Evolutionary conservation across 192 early-diverging fungal genomes (phyloP).

Genomic region (Physocladia obscura): DNA sequence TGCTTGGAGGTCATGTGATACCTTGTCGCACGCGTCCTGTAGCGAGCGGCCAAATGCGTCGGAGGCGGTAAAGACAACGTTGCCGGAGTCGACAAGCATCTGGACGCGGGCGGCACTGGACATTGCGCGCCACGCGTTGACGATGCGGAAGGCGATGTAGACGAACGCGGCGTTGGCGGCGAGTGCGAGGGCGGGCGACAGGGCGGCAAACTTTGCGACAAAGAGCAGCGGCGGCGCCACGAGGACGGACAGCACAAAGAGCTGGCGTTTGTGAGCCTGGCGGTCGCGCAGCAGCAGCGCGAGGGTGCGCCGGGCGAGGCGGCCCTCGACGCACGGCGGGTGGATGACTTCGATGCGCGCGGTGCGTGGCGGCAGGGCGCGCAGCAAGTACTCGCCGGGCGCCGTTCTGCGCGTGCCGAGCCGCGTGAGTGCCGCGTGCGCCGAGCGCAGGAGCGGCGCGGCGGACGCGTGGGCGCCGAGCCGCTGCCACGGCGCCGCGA

Average conservation of each 20-base stretch:
- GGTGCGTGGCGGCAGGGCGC: conserved; percentile 38
- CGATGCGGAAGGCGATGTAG: conserved; percentile 52
- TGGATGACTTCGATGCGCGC: conserved; percentile 46
- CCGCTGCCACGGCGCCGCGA: conserved; percentile 4
- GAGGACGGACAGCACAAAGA: conserved; percentile 37
- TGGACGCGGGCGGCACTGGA: conserved; percentile 33
- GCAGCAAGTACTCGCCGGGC: conserved; percentile 53
- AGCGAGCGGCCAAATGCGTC: conserved; percentile 31
- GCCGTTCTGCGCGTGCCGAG: conserved; percentile 38
- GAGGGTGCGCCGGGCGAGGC: conserved; percentile 31
- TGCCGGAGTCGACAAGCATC: conserved; percentile 30
- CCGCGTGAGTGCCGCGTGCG: conserved; percentile 32
- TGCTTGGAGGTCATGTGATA: background rate
- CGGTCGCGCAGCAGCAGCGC: conserved; percentile 16
- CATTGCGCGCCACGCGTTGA: conserved; percentile 34
- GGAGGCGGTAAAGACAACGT: conserved; percentile 38
- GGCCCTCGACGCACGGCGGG: conserved; percentile 31
- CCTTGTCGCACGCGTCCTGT: background rate
- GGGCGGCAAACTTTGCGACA: conserved; percentile 46
- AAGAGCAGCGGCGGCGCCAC: conserved; percentile 36
- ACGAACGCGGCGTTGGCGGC: conserved; percentile 47
- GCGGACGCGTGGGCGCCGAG: background rate
- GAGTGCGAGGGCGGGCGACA: conserved; percentile 28
- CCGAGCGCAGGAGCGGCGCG: background rate
- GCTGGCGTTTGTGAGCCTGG: conserved; percentile 20